Evolutionary conservation across 169 alveolate genomes (phyloP).

Genomic region (Plasmodium gaboni): DNA sequence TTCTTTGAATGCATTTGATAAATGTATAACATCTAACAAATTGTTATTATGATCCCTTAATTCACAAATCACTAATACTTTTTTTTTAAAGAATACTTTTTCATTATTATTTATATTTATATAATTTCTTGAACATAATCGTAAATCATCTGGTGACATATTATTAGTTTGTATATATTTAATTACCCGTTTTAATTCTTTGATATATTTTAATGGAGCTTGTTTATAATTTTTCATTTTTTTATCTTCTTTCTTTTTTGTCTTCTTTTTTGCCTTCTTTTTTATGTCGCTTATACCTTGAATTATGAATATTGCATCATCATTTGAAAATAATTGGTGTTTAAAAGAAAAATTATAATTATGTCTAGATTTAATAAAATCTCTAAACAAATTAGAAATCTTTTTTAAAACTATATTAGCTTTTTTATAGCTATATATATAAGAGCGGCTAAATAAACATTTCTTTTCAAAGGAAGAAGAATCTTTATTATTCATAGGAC

Average conservation of each 20-base stretch:
- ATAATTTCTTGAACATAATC: neutral
- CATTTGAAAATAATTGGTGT: conserved; percentile 31
- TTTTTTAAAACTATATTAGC: conserved; percentile 41
- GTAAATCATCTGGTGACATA: neutral
- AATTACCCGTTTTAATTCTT: conserved; percentile 28
- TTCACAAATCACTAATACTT: conserved; percentile 43
- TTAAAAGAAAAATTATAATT: conserved; percentile 21
- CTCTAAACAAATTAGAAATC: conserved; percentile 26
- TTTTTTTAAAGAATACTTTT: conserved; percentile 4
- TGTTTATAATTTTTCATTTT: conserved; percentile 5
- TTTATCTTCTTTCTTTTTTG: conserved; percentile 12
- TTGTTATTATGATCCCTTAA: conserved; percentile 66
- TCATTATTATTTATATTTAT: neutral
- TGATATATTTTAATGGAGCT: conserved; percentile 26
- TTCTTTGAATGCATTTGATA: conserved; percentile 25
- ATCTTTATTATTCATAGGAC: neutral
- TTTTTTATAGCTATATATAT: conserved; percentile 33
- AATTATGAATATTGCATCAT: conserved; percentile 30
- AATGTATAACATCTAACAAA: conserved; percentile 26
- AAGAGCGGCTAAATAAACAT: no score
- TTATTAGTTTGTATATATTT: conserved; percentile 32
- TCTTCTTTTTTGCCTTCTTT: conserved; percentile 17
- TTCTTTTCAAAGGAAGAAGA: no score
- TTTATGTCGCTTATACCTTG: neutral
- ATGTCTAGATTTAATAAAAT: conserved; percentile 68